phyloP scores from a whole-genome alignment of 441 rosid species.

The Codiaeum variegatum region DNA sequence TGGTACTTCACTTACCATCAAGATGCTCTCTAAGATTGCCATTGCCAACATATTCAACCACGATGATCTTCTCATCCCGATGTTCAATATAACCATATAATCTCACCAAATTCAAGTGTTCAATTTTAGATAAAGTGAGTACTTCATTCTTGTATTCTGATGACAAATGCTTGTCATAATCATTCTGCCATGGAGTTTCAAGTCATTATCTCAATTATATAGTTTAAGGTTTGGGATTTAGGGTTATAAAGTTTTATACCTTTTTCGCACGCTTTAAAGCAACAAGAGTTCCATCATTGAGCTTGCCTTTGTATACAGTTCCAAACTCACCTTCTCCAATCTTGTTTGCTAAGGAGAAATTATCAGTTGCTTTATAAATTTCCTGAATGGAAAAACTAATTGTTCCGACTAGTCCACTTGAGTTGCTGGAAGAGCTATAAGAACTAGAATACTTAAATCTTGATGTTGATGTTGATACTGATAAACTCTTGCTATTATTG shows the following conservation, averaged over 20 bases:
- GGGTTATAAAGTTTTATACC: constrained; percentile 39
- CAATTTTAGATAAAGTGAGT: constrained; percentile 75
- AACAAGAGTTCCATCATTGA: constrained; percentile 71
- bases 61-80: constrained; percentile 57
- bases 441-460: constrained; percentile 38
- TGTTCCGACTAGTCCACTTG: constrained; percentile 36
- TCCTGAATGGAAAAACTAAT: constrained; percentile 50
- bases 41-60: constrained; percentile 65
- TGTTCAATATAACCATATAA: constrained; percentile 67
- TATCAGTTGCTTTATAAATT: constrained; percentile 61
- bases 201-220: constrained; percentile 6
- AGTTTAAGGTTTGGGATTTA: no score
- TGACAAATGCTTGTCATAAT: constrained; percentile 36
- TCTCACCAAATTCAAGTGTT: constrained; percentile 79
- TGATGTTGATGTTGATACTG: constrained; percentile 20
- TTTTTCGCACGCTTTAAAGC: constrained; percentile 81
- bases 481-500: constrained; percentile 31
- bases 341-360: constrained; percentile 60
- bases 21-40: constrained; percentile 80
- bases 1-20: constrained; percentile 74
- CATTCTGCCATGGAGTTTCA: constrained; percentile 41
- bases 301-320: constrained; percentile 60
- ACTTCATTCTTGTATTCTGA: constrained; percentile 78
- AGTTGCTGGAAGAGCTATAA: constrained; percentile 39
- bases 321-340: constrained; percentile 88